Conservation (phyloP, 106 monocot species). For the Ottelia alismoides region DNA sequence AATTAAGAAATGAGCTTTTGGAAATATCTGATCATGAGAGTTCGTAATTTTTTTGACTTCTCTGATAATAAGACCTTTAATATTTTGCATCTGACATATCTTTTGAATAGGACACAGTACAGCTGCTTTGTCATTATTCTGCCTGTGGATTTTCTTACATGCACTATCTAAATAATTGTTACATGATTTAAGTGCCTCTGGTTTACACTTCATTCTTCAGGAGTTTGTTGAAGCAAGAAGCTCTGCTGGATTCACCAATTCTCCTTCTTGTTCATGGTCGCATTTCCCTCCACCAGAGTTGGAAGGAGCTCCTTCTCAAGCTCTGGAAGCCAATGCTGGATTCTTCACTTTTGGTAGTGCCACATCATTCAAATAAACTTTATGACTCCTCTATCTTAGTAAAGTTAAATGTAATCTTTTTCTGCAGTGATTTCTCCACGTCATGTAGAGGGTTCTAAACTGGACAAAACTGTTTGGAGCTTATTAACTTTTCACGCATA, state of each 20-base stretch:
- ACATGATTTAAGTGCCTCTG: no score
- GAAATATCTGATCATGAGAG: no score
- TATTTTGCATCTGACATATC: no score
- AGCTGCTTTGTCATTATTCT: no score
- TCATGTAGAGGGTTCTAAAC: conserved; percentile 56
- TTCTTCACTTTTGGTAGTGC: conserved; percentile 77
- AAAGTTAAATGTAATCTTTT: background rate
- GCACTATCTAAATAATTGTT: background rate
- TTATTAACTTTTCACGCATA: conserved; percentile 90
- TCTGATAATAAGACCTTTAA: no score
- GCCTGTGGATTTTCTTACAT: background rate
- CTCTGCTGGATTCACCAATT: conserved; percentile 51
- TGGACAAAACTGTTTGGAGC: conserved; percentile 80
- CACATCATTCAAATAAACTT: background rate
- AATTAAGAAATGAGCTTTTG: background rate
- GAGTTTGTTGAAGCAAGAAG: conserved; percentile 87
- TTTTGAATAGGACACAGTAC: no score
- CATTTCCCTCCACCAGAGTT: conserved; percentile 54
- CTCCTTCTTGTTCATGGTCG: conserved; percentile 75
- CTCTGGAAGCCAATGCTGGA: conserved; percentile 69
- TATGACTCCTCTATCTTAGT: background rate
- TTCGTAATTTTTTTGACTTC: no score
- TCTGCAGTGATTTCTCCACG: conserved; percentile 58
- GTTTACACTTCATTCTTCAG: conserved; percentile 33
- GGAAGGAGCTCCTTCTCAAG: conserved; percentile 45